These are phyloP conservation scores for Beauveria asiatica DNA, from an alignment of 2,329 filamentous ascomycete species.

Conservation along the genomic window DNA sequence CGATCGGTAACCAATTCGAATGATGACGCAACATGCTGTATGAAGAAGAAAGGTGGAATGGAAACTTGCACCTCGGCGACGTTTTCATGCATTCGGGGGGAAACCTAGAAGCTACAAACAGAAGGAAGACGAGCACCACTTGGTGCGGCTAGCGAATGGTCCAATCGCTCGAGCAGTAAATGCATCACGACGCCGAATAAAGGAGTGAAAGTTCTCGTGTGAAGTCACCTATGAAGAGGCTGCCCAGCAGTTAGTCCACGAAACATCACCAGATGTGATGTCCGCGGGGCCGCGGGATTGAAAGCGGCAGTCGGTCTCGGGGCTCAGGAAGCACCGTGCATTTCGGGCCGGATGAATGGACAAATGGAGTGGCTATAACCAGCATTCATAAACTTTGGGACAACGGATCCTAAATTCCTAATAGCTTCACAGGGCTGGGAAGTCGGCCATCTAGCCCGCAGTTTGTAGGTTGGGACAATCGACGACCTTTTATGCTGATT, in stretches of 20 bases:
- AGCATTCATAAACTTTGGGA: neutral
- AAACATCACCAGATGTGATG: too few relatives aligned
- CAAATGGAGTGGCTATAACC: neutral
- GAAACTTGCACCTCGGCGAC: neutral
- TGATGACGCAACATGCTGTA: neutral
- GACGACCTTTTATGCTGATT: too few relatives aligned
- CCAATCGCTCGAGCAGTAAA: neutral
- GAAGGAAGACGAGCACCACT: neutral
- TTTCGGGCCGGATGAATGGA: conserved; percentile 2
- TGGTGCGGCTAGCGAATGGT: neutral
- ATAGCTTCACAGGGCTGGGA: conserved; percentile 3
- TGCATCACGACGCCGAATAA: neutral
- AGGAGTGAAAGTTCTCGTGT: neutral
- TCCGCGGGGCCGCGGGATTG: conserved; percentile 9
- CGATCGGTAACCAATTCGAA: too few relatives aligned
- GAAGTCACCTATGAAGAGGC: neutral
- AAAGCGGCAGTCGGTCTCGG: conserved; percentile 9
- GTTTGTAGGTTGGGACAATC: too few relatives aligned
- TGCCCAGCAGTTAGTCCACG: neutral
- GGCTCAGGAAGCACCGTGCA: conserved; percentile 9
- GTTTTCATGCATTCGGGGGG: neutral
- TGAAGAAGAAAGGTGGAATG: neutral
- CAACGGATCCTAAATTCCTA: neutral
- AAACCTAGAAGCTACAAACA: neutral
- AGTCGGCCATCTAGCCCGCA: neutral